Percentiles rank a stretch among this genome's conserved stretches.
Conservation (phyloP, 2,329 filamentous ascomycete genomes). For the Pestalotiopsis fici region DNA sequence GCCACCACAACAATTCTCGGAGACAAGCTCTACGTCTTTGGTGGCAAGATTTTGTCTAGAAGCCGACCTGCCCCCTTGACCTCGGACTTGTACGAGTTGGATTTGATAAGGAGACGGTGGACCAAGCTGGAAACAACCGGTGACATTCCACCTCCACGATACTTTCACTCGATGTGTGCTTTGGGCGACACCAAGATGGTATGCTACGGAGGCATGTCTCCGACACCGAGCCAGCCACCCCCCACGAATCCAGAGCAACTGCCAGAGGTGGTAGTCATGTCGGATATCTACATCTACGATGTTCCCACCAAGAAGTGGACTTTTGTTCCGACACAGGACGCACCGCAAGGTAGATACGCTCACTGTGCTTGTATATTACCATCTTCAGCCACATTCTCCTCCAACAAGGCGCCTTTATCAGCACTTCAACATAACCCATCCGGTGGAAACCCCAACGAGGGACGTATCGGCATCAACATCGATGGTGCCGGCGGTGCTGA, state of each 20-base stretch:
- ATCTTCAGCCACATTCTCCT: constrained; percentile 84
- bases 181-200: constrained; percentile 95
- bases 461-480: constrained; percentile 82
- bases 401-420: constrained; percentile 78
- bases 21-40: constrained; percentile 96
- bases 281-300: constrained; percentile 95
- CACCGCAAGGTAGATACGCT: constrained; percentile 91
- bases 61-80: constrained; percentile 80
- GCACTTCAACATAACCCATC: constrained; percentile 89
- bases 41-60: constrained; percentile 82
- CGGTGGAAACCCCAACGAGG: constrained; percentile 81
- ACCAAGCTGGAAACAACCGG: constrained; percentile 82
- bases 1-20: constrained; percentile 94
- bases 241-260: constrained; percentile 61
- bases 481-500: constrained; percentile 92
- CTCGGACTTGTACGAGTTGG: constrained; percentile 89
- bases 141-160: constrained; percentile 85
- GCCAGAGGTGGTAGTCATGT: constrained; percentile 94
- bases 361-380: constrained; percentile 93
- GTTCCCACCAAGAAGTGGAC: constrained; percentile 83
- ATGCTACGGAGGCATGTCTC: constrained; percentile 98
- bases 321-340: constrained; percentile 75
- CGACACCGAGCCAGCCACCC: constrained; percentile 56
- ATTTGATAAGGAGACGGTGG: constrained; percentile 91
- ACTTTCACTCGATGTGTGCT: constrained; percentile 95